Conservation (phyloP, 2,329 filamentous ascomycete species). For the Epicoccum sorghinum region DNA sequence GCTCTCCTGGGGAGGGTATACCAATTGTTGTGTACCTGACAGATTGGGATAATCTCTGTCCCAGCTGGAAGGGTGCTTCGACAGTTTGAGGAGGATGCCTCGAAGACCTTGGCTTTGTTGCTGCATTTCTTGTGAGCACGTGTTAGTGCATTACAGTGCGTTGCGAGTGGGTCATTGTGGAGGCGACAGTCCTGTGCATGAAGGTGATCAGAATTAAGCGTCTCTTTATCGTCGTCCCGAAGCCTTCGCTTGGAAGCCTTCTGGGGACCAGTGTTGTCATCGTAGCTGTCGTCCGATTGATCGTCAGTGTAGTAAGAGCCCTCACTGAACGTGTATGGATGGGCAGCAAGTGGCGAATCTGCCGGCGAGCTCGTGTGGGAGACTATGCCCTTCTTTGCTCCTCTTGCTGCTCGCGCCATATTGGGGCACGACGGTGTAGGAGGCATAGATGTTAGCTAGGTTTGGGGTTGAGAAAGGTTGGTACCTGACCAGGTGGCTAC, state of each 20-base stretch:
- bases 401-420: constrained; percentile 4
- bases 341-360: not conserved
- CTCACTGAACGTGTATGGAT: not conserved
- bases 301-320: constrained; percentile 4
- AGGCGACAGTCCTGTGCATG: constrained; percentile 8
- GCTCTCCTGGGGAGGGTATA: not conserved
- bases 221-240: not conserved
- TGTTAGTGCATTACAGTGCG: constrained; percentile 9
- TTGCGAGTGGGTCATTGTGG: constrained; percentile 2
- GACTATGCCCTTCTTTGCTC: not conserved
- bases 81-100: no score
- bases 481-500: not conserved
- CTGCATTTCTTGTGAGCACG: constrained; percentile 8
- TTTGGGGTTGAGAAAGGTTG: not conserved
- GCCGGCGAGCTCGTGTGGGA: constrained; percentile 5
- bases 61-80: no score
- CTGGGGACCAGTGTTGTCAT: not conserved
- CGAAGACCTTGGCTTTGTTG: not conserved
- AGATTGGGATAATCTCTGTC: no score
- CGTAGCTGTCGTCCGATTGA: not conserved
- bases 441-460: not conserved
- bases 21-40: no score
- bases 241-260: no score
- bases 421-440: not conserved
- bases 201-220: not conserved